phyloP scores from a whole-genome alignment of 2,329 filamentous ascomycete species.

The Truncatella angustata region DNA sequence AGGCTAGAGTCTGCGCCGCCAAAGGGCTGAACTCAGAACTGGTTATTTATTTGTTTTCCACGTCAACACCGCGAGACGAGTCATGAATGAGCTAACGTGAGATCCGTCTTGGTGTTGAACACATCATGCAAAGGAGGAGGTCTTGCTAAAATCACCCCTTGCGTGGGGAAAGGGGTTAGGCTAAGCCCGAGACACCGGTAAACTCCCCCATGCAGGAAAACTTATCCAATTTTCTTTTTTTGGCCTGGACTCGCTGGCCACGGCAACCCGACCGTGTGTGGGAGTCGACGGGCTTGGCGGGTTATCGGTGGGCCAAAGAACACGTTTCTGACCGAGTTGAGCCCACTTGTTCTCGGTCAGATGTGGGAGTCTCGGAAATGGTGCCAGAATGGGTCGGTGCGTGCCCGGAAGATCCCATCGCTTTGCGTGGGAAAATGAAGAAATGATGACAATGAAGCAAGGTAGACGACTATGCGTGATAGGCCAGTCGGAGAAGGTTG shows the following conservation, averaged over 20 bases:
- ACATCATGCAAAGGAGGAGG: background rate
- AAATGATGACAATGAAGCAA: too few relatives aligned
- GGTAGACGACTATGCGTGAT: too few relatives aligned
- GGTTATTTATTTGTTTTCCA: background rate
- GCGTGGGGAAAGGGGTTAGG: background rate
- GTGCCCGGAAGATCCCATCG: too few relatives aligned
- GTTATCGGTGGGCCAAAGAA: background rate
- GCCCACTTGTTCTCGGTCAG: background rate
- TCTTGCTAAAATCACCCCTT: background rate
- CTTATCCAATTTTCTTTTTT: too few relatives aligned
- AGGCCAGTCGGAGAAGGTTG: too few relatives aligned
- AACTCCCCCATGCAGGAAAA: too few relatives aligned
- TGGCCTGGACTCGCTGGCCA: too few relatives aligned
- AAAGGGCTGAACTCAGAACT: background rate
- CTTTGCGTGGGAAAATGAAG: too few relatives aligned
- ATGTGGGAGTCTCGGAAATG: too few relatives aligned
- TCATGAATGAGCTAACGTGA: background rate
- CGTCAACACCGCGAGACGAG: background rate
- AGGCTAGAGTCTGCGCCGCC: background rate
- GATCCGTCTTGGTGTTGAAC: background rate
- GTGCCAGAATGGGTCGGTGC: too few relatives aligned
- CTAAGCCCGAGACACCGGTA: background rate
- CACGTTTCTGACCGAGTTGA: background rate
- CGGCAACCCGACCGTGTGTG: too few relatives aligned
- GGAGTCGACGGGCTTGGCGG: background rate